These are phyloP conservation scores for Clonostachys rhizophaga DNA, from an alignment of 2,329 filamentous ascomycete genomes.

Conservation along the genomic window DNA sequence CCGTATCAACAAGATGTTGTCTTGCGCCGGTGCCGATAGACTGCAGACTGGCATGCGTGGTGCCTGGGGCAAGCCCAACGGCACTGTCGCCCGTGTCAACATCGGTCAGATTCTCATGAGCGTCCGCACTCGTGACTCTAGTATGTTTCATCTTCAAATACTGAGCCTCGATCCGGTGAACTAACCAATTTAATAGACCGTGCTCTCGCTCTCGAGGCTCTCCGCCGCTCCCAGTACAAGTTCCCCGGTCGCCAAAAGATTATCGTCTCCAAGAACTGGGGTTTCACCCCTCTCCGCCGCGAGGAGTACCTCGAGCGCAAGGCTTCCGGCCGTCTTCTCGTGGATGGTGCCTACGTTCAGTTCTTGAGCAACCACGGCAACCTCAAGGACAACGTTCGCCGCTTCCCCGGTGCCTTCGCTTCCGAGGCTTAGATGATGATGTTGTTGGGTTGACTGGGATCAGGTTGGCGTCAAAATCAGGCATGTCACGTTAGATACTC, in stretches of 20 bases:
- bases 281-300: conserved; percentile 96
- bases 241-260: conserved; percentile 99
- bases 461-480: conserved; percentile 37
- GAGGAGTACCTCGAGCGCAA: conserved; percentile 98
- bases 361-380: conserved; percentile 94
- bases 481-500: conserved; percentile 2
- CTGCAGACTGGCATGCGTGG: conserved; percentile 99
- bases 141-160: conserved; percentile 42
- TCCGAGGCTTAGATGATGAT: conserved; percentile 41
- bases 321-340: conserved; percentile 87
- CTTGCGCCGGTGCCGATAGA: conserved; percentile 99
- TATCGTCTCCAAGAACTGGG: conserved; percentile 99
- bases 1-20: conserved; percentile 99
- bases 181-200: conserved; percentile 54
- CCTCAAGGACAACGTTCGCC: conserved; percentile 81
- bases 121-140: conserved; percentile 92
- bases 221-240: conserved; percentile 99
- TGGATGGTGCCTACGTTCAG: conserved; percentile 99
- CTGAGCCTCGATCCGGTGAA: neutral
- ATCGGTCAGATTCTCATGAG: conserved; percentile 99
- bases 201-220: conserved; percentile 91
- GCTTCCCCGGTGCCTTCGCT: conserved; percentile 90
- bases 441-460: conserved; percentile 4
- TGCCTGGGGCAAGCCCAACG: conserved; percentile 99
- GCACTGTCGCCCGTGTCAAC: conserved; percentile 98